Evolutionary conservation across 78 protist genomes (phyloP).

Genomic region (Dictyostelium citrinum): DNA sequence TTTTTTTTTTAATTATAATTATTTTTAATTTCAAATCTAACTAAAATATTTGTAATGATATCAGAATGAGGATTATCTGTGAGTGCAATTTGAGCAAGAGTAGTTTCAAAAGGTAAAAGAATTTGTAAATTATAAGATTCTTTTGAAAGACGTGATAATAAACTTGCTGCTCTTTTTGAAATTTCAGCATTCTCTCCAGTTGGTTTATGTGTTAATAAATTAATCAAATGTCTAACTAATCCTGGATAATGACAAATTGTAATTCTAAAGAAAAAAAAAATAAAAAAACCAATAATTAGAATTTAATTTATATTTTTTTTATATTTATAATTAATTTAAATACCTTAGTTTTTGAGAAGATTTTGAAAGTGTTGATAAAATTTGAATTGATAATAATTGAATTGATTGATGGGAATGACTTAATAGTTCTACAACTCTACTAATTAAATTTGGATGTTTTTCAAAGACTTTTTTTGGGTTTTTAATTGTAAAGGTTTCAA

Average conservation of each 20-base stretch:
- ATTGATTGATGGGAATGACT: slow-evolving; percentile 27
- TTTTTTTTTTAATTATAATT: not conserved
- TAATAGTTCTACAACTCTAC: slow-evolving; percentile 36
- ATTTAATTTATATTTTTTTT: not conserved
- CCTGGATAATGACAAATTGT: slow-evolving; percentile 46
- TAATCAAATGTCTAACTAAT: slow-evolving; percentile 40
- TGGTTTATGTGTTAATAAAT: slow-evolving; percentile 29
- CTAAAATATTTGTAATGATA: slow-evolving; percentile 16
- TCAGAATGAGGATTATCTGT: slow-evolving; percentile 63
- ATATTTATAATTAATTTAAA: not conserved
- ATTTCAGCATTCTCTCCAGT: slow-evolving; percentile 34
- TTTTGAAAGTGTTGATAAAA: slow-evolving; percentile 10
- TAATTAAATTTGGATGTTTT: slow-evolving; percentile 4
- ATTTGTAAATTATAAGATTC: slow-evolving; percentile 29
- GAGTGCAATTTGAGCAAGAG: slow-evolving; percentile 48
- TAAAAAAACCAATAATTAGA: not conserved
- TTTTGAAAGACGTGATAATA: slow-evolving; percentile 28
- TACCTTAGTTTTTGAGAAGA: slow-evolving; percentile 57
- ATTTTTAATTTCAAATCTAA: slow-evolving; percentile 22
- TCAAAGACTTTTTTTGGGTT: not conserved
- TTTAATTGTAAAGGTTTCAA: not conserved
- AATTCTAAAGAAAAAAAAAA: slow-evolving; percentile 5
- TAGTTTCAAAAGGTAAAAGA: slow-evolving; percentile 23
- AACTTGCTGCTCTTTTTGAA: slow-evolving; percentile 26
- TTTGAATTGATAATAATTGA: slow-evolving; percentile 17